Evolutionary conservation across 2,329 filamentous ascomycete genomes (phyloP).

Genomic region (Clonostachys rosea): DNA sequence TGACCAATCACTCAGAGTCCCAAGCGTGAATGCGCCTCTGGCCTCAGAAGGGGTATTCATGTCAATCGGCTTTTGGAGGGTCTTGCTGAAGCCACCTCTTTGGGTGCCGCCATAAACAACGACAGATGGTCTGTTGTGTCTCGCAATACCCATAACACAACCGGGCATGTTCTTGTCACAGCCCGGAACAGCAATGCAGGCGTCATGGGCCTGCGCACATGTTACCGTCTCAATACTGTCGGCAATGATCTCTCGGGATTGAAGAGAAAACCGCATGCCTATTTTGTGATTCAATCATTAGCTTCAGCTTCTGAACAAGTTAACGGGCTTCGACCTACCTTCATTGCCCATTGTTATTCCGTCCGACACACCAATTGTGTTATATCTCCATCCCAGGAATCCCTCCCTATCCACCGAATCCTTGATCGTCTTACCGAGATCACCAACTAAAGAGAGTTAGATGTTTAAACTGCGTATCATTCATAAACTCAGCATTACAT

Average conservation of each 20-base stretch:
- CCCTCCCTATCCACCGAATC: slow-evolving; percentile 72
- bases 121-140: slow-evolving; percentile 86
- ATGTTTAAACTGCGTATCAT: neutral
- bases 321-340: slow-evolving; percentile 41
- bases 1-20: slow-evolving; percentile 67
- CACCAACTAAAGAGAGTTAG: slow-evolving; percentile 54
- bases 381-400: slow-evolving; percentile 94
- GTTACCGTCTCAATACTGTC: slow-evolving; percentile 93
- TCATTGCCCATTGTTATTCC: slow-evolving; percentile 95
- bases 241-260: slow-evolving; percentile 87
- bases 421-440: slow-evolving; percentile 85
- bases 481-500: slow-evolving; percentile 13
- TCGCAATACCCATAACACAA: slow-evolving; percentile 82
- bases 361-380: slow-evolving; percentile 83
- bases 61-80: slow-evolving; percentile 77
- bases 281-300: neutral
- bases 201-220: slow-evolving; percentile 87
- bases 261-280: slow-evolving; percentile 93
- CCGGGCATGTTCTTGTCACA: slow-evolving; percentile 99
- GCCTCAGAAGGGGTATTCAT: slow-evolving; percentile 88
- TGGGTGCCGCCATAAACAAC: slow-evolving; percentile 97
- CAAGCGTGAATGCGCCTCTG: slow-evolving; percentile 75
- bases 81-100: slow-evolving; percentile 74
- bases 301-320: neutral
- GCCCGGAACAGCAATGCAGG: slow-evolving; percentile 87